Base-by-base conservation (phyloP, 2,329 filamentous ascomycete species). In the Pestalotiopsis sp. region DNA sequence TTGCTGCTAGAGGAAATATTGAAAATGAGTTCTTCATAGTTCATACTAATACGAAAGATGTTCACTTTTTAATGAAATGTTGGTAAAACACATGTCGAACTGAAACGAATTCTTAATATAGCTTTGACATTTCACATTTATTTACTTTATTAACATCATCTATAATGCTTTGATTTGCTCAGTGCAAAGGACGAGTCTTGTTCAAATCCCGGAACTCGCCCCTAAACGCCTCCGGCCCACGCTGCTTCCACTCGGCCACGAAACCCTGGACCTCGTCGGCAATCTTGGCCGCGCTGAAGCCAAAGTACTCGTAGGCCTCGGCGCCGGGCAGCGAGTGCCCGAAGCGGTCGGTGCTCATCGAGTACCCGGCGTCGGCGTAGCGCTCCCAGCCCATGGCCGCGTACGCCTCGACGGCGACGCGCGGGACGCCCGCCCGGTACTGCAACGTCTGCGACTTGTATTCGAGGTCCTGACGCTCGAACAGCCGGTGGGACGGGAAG, bases 341-440 rank as follows among this genome's bases (percentile, higher is more conserved):
- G 71, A 89, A 90, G 0, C 80, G 79, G 59, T 81, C 80, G 82
- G 90, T 85, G 62, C 81, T 85, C 69, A 82, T 82, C 1, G 84
- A 52, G 45, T 52, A 99, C 87, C 98, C 86, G 0, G 87, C 88
- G 75, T 89, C 85, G 0, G 87, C 87, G 72, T 89, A 90, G 20
- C 87, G 77, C 78, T 90, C 88, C 87, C 88, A 90, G 0, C 87
- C 86, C 69, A 86, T 85, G 1, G 83, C 80, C 2, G 85, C 82
- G 74, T 88, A 90, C 1, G 88, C 86, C 77, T 91, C 89, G 60
- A 91, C 86, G 4, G 90, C 85, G 14, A 91, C 85, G 1, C 81
- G 78, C 0, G 86, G 85, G 2, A 83, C 79, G 60, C 81, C 95
- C n/a, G 45, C 80, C 71, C 81, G 79, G 36, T 80, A 79, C 59